Percentiles rank a stretch among this genome's conserved stretches.
Evolutionary conservation across 2,329 filamentous ascomycete species (phyloP).

Genomic region (Fusarium redolens): DNA sequence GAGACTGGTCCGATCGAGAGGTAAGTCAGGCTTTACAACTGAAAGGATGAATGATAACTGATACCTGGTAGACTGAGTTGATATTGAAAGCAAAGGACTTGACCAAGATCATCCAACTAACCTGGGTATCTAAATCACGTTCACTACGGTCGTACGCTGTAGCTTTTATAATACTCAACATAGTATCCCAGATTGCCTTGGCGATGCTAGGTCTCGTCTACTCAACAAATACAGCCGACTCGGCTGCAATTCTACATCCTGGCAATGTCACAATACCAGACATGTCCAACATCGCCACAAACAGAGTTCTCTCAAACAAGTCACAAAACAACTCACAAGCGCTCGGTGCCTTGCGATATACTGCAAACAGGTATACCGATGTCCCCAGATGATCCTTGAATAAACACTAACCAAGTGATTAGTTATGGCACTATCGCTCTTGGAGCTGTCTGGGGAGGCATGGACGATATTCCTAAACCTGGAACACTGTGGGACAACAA

Average conservation of each 20-base stretch:
- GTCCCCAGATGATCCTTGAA: fast-evolving
- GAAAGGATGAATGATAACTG: background rate
- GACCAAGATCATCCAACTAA: slow-evolving; percentile 33
- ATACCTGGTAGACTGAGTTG: slow-evolving; percentile 25
- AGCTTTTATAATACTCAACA: slow-evolving; percentile 32
- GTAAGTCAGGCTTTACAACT: slow-evolving; percentile 40
- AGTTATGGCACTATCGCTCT: slow-evolving; percentile 55
- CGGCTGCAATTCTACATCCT: slow-evolving; percentile 45
- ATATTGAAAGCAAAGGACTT: slow-evolving; percentile 38
- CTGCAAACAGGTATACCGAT: slow-evolving; percentile 53
- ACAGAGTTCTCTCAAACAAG: slow-evolving; percentile 39
- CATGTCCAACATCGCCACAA: slow-evolving; percentile 51
- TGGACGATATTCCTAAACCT: slow-evolving; percentile 42
- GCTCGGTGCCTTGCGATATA: slow-evolving; percentile 53
- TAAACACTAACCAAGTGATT: background rate
- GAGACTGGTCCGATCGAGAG: slow-evolving; percentile 53
- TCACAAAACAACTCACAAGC: slow-evolving; percentile 30
- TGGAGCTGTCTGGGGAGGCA: slow-evolving; percentile 38
- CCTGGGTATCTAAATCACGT: slow-evolving; percentile 22
- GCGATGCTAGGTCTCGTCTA: slow-evolving; percentile 58
- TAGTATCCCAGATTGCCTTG: slow-evolving; percentile 54
- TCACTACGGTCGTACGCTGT: slow-evolving; percentile 32
- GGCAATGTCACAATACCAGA: slow-evolving; percentile 53
- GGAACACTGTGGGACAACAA: slow-evolving; percentile 49
- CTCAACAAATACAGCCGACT: slow-evolving; percentile 53